Conservation (phyloP, 2,329 filamentous ascomycete species). For the Microthyrium microscopicum region DNA sequence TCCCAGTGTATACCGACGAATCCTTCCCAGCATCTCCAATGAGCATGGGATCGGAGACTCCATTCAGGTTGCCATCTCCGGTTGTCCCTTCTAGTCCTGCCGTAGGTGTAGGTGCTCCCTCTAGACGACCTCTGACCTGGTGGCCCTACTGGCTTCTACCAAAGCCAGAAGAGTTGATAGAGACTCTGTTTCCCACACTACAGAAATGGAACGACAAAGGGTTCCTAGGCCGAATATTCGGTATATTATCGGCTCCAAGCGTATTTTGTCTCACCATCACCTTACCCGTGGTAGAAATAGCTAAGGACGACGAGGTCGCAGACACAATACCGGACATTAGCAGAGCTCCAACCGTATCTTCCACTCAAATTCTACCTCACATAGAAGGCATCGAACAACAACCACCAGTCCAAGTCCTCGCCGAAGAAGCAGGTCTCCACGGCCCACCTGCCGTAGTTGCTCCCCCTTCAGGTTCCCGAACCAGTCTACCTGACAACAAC, state of each 20-base stretch:
- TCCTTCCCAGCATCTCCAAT: not conserved
- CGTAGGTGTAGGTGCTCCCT: too few species aligned
- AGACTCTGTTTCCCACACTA: conserved; percentile 75
- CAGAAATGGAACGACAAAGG: conserved; percentile 66
- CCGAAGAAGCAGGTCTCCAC: not conserved
- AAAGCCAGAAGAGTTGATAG: conserved; percentile 31
- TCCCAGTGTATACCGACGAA: not conserved
- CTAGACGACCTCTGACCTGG: conserved; percentile 45
- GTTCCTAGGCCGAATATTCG: conserved; percentile 71
- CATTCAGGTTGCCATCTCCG: too few species aligned
- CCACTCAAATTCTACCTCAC: not conserved
- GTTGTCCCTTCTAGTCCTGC: too few species aligned
- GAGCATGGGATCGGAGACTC: too few species aligned
- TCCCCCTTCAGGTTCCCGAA: conserved; percentile 9
- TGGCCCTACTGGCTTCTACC: conserved; percentile 60
- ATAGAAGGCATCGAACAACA: not conserved
- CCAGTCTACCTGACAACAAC: conserved; percentile 18
- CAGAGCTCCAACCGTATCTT: not conserved
- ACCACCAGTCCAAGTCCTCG: not conserved
- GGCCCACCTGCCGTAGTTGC: conserved; percentile 18
- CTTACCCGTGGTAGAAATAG: conserved; percentile 71
- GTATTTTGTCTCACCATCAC: conserved; percentile 84
- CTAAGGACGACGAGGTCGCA: conserved; percentile 35
- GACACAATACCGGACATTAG: conserved; percentile 17
- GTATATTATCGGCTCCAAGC: conserved; percentile 69